Evolutionary conservation across 768 basidiomycete genomes (phyloP), one percentile per base, ranked within the genome.

Genomic region (Phallus indusiatus): DNA sequence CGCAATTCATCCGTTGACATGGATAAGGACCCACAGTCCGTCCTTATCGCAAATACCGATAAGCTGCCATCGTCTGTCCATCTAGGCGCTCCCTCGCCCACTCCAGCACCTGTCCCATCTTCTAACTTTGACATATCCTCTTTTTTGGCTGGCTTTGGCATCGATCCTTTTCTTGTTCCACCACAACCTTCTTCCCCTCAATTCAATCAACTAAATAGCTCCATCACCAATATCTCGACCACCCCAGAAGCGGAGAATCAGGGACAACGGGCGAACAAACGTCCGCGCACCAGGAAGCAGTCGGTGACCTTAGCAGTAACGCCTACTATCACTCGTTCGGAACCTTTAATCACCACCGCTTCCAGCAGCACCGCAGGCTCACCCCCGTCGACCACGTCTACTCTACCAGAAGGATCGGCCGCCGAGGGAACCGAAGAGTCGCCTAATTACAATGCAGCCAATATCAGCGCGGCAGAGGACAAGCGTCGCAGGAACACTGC

Each of bases 401-500:
- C 33, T 21, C 17, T 24, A 20, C 35, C n/a, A n/a, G 50, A 34
- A 37, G 36, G 1, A 20, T 53, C 22, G 21, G 52, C 36, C 22
- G 20, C 34, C 18, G 35, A 36, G 17, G 53, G 11, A 55, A 60
- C 16, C 50, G 57, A 59, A 50, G 47, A 56, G 21, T 42, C 55
- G 34, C 47, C 58, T 18, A 64, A 62, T 35, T 60, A 65, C 36
- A 42, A 60, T 24, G 48, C 56, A 22, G 69, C 69, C 7, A 55
- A 73, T 0, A 20, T 83, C 1, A 79, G 79, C 7, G 75, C 85
- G 5, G 71, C 85, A 0, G 93, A 95, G 71, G 93, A 95, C 72
- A 95, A 95, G 69, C 85, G 93, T n/a, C 80, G 92, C 60, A 77
- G 93, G 50, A 96, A 96, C 70, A 96, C 93, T 0, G 90, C 90